Base-by-base conservation (phyloP, 2,329 filamentous ascomycete species). In the Diaporthe caulivora region DNA sequence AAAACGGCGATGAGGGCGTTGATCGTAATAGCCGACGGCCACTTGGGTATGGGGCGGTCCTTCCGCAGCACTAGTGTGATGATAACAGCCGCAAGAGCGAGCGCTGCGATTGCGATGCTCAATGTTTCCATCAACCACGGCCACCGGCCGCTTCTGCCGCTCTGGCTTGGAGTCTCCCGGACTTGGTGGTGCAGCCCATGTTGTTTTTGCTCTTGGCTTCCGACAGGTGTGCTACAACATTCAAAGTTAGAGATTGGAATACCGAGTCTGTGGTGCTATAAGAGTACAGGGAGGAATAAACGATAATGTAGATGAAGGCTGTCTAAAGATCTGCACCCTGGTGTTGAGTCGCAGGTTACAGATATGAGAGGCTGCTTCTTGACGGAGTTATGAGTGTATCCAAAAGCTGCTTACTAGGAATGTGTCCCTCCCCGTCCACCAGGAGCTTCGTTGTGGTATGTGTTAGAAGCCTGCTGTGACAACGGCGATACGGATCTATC, bases 1-100 rank as follows among this genome's bases (percentile, higher is more conserved):
- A 68, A 68, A 1, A 68, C 49, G 49, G 64, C 26, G 15, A 54
- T 42, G 47, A 68, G 64, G n/a, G 64, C 64, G 49, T 68, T 68
- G 15, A 68, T 53, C 7, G 49, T 54, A 17, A 68, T 68, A 0
- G 34, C 34, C 13, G 49, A 37, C 6, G 64, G 64, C 64, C 64
- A 68, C 26, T 68, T 37, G 29, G 64, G 49, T 15, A 42, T 8
- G 26, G 64, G 64, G 1, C 18, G 64, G 26, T 29, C 24, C 8
- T n/a, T 24, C 9, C n/a, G 44, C 5, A 54, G 34, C 13, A 26
- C 9, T 2, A 68, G 34, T 1, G 37, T 54, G 8, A 26, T 40
- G n/a, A 54, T 21, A n/a, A 68, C 54, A 3, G 64, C 64, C 34
- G 24, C 24, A 1, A 68, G 37, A 44, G 31, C 34, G 1, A 68